Evolutionary conservation across 768 basidiomycete genomes (phyloP).

Genomic region (Rhodotorula kratochvilovae): DNA sequence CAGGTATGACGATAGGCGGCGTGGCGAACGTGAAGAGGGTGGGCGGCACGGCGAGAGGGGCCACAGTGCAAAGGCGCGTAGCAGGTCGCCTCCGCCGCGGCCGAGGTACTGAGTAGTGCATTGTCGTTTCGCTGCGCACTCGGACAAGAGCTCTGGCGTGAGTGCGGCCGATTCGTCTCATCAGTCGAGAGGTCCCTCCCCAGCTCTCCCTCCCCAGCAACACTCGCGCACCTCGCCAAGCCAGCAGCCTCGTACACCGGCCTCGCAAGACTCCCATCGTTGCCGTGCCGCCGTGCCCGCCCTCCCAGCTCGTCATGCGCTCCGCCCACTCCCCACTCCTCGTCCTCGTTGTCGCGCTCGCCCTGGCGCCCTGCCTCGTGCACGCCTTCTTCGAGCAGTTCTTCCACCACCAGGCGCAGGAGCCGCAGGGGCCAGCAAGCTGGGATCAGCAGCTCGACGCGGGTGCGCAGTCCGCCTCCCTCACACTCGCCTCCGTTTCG

Average conservation of each 20-base stretch:
- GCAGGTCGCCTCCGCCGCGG: neutral
- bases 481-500: neutral
- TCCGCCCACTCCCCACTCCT: neutral
- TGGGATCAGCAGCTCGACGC: slow-evolving; percentile 4
- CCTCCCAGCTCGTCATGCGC: neutral
- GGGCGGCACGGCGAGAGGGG: no score
- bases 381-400: slow-evolving; percentile 33
- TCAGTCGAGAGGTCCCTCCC: no score
- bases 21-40: neutral
- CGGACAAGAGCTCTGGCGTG: no score
- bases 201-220: no score
- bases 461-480: neutral
- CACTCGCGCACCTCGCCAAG: no score
- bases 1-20: neutral
- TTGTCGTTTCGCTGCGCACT: no score
- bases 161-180: no score
- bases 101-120: neutral
- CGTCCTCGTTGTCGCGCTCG: neutral
- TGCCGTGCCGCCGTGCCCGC: neutral
- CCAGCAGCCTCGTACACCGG: no score
- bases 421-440: neutral
- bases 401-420: slow-evolving; percentile 14
- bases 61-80: neutral
- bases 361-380: neutral
- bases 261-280: no score